Conservation (phyloP, 495 filamentous ascomycete genomes). For the Tuber brumale region DNA sequence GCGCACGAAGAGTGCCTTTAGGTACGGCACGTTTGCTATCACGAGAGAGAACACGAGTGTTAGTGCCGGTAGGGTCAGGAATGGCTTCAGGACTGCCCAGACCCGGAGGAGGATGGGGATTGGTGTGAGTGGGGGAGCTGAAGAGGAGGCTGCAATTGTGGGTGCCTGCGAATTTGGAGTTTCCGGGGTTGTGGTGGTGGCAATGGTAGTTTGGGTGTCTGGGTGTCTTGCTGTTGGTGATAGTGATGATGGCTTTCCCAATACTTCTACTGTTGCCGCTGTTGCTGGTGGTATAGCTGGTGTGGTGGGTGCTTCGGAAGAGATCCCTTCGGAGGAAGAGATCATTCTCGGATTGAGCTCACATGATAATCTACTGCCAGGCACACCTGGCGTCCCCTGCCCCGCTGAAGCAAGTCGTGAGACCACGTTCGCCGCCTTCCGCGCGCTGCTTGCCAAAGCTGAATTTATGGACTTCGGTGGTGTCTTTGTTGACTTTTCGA, state of each 20-base stretch:
- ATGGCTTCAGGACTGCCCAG: conserved; percentile 28
- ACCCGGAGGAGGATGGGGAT: conserved; percentile 13
- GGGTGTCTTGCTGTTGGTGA: neutral
- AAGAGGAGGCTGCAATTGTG: neutral
- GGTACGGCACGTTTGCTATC: conserved; percentile 29
- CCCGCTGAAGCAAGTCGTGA: neutral
- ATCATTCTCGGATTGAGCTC: neutral
- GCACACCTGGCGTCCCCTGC: neutral
- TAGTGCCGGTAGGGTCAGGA: conserved; percentile 31
- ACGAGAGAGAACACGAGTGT: conserved; percentile 33
- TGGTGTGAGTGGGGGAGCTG: neutral
- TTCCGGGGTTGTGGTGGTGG: neutral
- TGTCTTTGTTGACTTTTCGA: conserved; percentile 23
- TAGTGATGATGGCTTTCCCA: neutral
- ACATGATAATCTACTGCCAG: neutral
- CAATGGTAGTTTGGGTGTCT: neutral
- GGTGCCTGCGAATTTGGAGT: neutral
- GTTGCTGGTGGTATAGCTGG: neutral
- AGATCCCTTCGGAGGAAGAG: neutral
- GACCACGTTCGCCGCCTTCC: conserved; percentile 5
- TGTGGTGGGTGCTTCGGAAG: neutral
- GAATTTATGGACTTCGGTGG: neutral
- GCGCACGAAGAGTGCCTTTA: conserved; percentile 35
- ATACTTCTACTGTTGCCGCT: neutral
- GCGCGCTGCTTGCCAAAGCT: neutral